These are phyloP conservation scores for Cyclocybe aegerita DNA, from an alignment of 768 basidiomycete genomes.

Conservation along the genomic window DNA sequence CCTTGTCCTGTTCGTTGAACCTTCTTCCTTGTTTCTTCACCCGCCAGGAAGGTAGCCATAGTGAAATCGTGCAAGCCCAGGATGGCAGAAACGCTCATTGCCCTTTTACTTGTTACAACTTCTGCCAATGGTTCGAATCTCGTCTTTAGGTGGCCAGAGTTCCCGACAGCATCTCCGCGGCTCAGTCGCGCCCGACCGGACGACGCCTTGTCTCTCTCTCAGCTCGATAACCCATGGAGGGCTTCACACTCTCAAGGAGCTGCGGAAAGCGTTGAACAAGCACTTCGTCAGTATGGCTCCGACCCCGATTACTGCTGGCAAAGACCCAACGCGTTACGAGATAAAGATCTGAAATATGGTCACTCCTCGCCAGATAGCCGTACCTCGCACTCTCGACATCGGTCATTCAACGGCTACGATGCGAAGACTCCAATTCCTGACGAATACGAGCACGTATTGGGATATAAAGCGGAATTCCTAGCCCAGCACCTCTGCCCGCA, in stretches of 20 bases:
- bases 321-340: conserved; percentile 45
- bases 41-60: no score
- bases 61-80: neutral
- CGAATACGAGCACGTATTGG: conserved; percentile 73
- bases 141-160: conserved; percentile 85
- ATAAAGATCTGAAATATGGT: conserved; percentile 43
- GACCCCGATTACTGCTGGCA: conserved; percentile 66
- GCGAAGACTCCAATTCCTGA: conserved; percentile 29
- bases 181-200: conserved; percentile 69
- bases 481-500: conserved; percentile 81
- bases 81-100: conserved; percentile 80
- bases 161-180: conserved; percentile 60
- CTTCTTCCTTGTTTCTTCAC: no score
- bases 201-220: conserved; percentile 40
- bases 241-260: conserved; percentile 53
- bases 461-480: conserved; percentile 79
- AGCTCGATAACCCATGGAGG: conserved; percentile 74
- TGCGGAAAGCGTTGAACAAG: conserved; percentile 21
- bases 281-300: conserved; percentile 19
- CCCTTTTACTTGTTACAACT: conserved; percentile 80
- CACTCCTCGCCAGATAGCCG: conserved; percentile 49
- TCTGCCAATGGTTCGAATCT: conserved; percentile 79
- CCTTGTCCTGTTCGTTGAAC: no score
- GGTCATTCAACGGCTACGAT: conserved; percentile 31
- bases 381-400: conserved; percentile 47